phyloP scores from a whole-genome alignment of 441 rosid genomes.

The Erodium chrysanthum region DNA sequence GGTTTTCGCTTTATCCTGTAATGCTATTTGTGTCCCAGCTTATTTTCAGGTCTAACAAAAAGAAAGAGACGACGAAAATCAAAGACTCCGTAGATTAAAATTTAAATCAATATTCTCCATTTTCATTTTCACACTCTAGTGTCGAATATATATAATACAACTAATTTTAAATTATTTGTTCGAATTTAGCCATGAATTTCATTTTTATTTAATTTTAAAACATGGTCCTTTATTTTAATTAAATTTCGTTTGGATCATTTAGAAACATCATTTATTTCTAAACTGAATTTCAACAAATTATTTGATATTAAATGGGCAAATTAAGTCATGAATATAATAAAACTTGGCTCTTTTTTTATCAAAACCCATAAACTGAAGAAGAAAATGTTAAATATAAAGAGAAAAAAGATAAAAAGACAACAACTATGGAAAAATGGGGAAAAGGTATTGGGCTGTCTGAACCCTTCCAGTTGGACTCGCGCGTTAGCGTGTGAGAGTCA shows the following conservation, averaged over 20 bases:
- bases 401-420: constrained; percentile 11
- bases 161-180: too few relatives aligned
- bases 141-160: background rate
- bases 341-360: too few relatives aligned
- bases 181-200: too few relatives aligned
- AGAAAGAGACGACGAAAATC: background rate
- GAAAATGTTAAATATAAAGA: constrained; percentile 3
- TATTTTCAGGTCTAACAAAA: background rate
- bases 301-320: too few relatives aligned
- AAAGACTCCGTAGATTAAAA: background rate
- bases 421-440: background rate
- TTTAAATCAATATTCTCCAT: background rate
- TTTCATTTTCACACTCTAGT: background rate
- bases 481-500: background rate
- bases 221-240: too few relatives aligned
- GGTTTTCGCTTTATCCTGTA: constrained; percentile 7
- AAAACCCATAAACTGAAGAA: too few relatives aligned
- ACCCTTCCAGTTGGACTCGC: background rate
- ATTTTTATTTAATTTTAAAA: too few relatives aligned
- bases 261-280: too few relatives aligned
- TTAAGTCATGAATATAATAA: too few relatives aligned
- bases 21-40: background rate
- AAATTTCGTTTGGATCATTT: too few relatives aligned
- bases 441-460: constrained; percentile 8
- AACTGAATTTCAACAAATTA: too few relatives aligned